Evolutionary conservation across 352 stramenopile genomes (phyloP), one percentile per base, ranked within the genome.

Genomic region (Pelagophyceae sp.): DNA sequence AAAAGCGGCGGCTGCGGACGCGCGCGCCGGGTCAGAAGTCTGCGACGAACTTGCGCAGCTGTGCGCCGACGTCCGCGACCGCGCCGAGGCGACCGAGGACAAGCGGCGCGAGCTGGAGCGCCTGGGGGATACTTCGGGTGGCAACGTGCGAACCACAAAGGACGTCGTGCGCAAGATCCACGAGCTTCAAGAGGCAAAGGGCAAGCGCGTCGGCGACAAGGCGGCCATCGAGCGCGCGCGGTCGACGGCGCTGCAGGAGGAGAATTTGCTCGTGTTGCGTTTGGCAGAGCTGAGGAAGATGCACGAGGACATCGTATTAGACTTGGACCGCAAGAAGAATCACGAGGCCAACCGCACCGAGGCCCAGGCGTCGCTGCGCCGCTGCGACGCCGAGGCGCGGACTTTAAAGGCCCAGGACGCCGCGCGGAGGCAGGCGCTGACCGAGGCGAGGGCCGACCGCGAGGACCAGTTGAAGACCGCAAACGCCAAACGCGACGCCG

Each of bases 391-490:
- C 23, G 45, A 54, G 0, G 79, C 80, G 65, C 74, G 85, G 5
- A 33, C 82, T 37, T 23, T 33, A 3, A 82, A 90, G 54, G 79
- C 86, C 27, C 72, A 79, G 0, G 77, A 77, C 2, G 77, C 79
- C 0, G 82, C 86, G 38, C 67, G 86, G 0, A 77, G 83, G 58
- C 75, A 78, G 6, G 82, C 80, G 31, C 61, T 92, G 1, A 85
- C 86, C 75, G 74, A 85, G 0, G 77, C 92, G 3, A 87, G 82
- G 33, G 58, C 0, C 45, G 45, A 54, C 45, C 45, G 45, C 45
- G 45, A 54, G 23, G 45, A 11, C 45, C 11, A 54, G 45, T 23
- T 54, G 11, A 11, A 23, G 45, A 11, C 11, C 45, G 45, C 23
- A 11, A 23, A 23, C 45, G 45, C 45, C 11, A 23, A 54, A 23